Percentiles rank a stretch among this genome's conserved stretches.
Conservation (phyloP, 2,329 filamentous ascomycete species). For the Epichloe bromicola region DNA sequence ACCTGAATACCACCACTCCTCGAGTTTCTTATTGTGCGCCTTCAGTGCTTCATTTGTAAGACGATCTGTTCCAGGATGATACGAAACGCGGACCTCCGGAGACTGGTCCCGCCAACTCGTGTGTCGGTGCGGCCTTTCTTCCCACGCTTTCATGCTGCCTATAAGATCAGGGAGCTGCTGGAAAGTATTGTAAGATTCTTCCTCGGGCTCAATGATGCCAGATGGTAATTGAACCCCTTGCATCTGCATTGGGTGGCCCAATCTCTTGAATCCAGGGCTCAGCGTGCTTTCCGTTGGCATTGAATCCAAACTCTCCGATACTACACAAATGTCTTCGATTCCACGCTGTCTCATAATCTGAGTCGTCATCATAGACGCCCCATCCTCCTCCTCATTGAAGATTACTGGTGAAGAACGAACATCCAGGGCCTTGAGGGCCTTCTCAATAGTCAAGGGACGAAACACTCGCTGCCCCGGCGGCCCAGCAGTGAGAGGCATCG, state of each 20-base stretch:
- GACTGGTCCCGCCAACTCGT: slow-evolving; percentile 2
- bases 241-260: neutral
- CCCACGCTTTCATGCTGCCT: neutral
- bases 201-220: neutral
- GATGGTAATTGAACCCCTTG: neutral
- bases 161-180: neutral
- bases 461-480: slow-evolving; percentile 41
- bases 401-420: slow-evolving; percentile 2
- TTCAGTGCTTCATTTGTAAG: slow-evolving; percentile 12
- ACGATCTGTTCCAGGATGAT: slow-evolving; percentile 10
- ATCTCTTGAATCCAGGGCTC: neutral
- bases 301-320: neutral
- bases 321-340: slow-evolving; percentile 8
- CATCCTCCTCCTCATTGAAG: slow-evolving; percentile 12
- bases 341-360: slow-evolving; percentile 12
- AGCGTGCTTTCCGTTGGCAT: neutral
- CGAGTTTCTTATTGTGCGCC: slow-evolving; percentile 1
- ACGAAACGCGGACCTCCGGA: slow-evolving; percentile 1
- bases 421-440: slow-evolving; percentile 20
- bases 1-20: slow-evolving; percentile 7
- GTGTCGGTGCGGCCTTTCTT: neutral
- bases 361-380: slow-evolving; percentile 11
- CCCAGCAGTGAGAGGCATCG: slow-evolving; percentile 39
- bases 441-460: slow-evolving; percentile 30
- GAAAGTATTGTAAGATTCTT: neutral